Base-by-base conservation (phyloP, 768 basidiomycete species). In the Trametes gibbosa region DNA sequence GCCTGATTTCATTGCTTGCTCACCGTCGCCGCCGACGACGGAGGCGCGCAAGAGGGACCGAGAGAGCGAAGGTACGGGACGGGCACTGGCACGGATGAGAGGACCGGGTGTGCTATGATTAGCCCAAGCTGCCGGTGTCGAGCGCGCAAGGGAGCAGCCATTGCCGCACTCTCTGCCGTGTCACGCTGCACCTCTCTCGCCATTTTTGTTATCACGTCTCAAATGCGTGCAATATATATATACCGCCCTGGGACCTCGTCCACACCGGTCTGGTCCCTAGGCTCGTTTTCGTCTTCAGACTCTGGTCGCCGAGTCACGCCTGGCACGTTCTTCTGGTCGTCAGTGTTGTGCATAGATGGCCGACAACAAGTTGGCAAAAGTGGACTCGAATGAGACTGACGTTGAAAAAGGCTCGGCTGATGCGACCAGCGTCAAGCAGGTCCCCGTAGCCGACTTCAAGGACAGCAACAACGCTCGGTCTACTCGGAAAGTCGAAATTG, bases 401-500 rank as follows among this genome's bases (percentile, higher is more conserved):
- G 53, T 54, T 41, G 56, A 61, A 27, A 53, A 64, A 41, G 59
- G 50, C 34, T 29, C 23, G 5, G 41, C 13, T 14, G 52, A 55
- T 35, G 51, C 58, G n/a, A 41, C 59, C 37, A 50, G 58, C 23
- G 50, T 42, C 12, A 23, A 50, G 14, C 50, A 53, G 13, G 25
- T 25, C 21, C 4, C 37, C 37, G 3, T 14, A 5, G 12, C 21
- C 43, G 21, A 21, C 29, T 32, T 32, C 43, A 45, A 23, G 43
- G n/a, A n/a, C n/a, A n/a, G 50, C 19, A 34, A 27, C 23, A 50
- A 37, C 19, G 25, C 50, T 1, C 39, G 41, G 19, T 43, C 35
- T n/a, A 49, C 55, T 9, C 63, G 56, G 25, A 66, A 58, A 21
- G 41, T 68, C n/a, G 63, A 65, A n/a, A 53, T 70, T 25, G 72